phyloP scores from a whole-genome alignment of 345 rosid genomes.

The Pugionium cornutum region DNA sequence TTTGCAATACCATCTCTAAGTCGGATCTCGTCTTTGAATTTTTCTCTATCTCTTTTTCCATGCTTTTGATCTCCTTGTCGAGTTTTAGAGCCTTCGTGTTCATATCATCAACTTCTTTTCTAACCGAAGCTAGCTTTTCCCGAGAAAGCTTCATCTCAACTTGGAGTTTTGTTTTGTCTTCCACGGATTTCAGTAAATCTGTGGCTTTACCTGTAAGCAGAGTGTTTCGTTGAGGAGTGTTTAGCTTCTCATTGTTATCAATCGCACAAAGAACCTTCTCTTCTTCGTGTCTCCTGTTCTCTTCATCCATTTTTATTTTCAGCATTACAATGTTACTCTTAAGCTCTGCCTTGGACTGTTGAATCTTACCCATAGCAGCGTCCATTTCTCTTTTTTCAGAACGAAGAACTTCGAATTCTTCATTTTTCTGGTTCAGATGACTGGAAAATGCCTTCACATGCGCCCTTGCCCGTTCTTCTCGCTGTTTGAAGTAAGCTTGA shows the following conservation, averaged over 20 bases:
- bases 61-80: conserved; percentile 44
- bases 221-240: conserved; percentile 48
- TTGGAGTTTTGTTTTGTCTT: conserved; percentile 76
- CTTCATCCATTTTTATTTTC: conserved; percentile 75
- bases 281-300: conserved; percentile 61
- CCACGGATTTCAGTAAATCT: conserved; percentile 73
- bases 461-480: conserved; percentile 59
- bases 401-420: conserved; percentile 47
- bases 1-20: conserved; percentile 48
- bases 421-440: conserved; percentile 51
- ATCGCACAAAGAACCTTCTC: conserved; percentile 79
- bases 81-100: conserved; percentile 46
- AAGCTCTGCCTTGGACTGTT: conserved; percentile 56
- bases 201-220: conserved; percentile 65
- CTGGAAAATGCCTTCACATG: conserved; percentile 44
- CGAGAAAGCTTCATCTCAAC: conserved; percentile 55
- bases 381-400: conserved; percentile 54
- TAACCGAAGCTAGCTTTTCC: conserved; percentile 53
- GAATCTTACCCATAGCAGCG: conserved; percentile 47
- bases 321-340: conserved; percentile 48
- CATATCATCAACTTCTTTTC: conserved; percentile 51
- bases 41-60: conserved; percentile 51
- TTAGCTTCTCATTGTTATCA: conserved; percentile 67
- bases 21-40: conserved; percentile 49
- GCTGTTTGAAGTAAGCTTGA: conserved; percentile 58